Base-by-base conservation (phyloP, 345 rosid species). In the Dimocarpus longan region DNA sequence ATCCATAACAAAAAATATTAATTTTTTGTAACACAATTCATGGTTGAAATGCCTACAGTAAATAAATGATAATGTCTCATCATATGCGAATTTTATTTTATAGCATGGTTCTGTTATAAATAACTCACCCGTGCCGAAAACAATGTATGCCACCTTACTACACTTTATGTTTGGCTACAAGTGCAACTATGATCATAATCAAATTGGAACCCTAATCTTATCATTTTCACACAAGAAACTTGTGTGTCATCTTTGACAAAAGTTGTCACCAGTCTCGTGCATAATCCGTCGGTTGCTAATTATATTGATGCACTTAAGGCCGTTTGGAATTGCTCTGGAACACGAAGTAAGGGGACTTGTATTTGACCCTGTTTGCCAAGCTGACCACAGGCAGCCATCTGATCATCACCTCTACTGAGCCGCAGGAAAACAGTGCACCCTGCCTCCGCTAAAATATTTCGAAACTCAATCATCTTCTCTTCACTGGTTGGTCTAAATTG, bases 321-420 rank as follows among this genome's bases (percentile, higher is more conserved):
- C 43, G 81, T 77, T 76, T 88, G 88, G 82, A 93, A 93, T 82
- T 86, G 86, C 66, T 90, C 93, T 0, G 99, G 98, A 66, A 91
- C 91, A 15, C 94, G 92, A 65, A 93, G 94, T 43, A 87, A 65
- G 0, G 97, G 99, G 65, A 93, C 92, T 76, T 88, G 92, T 70
- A 88, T 60, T 5, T 80, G 65, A 44, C 97, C 97, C 0, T 83
- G 92, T 71, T 89, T 89, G 79, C 99, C 99, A 44, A 95, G 99
- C 86, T 95, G 99, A 59, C 99, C 97, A 72, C 97, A 93, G 21
- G 98, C 99, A 48, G 98, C 99, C 99, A 91, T 95, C 88, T 92
- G 90, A 88, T 95, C 99, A 50, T 93, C 93, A 32, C 98, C 99
- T 85, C 96, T 86, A 77, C 97, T 92, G 68, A 81, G 82, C 69